Percentiles rank a stretch among this genome's conserved stretches.
These are phyloP conservation scores for Aegilops umbellulata DNA, from an alignment of 176 grass and related monocot genomes.

Conservation along the genomic window DNA sequence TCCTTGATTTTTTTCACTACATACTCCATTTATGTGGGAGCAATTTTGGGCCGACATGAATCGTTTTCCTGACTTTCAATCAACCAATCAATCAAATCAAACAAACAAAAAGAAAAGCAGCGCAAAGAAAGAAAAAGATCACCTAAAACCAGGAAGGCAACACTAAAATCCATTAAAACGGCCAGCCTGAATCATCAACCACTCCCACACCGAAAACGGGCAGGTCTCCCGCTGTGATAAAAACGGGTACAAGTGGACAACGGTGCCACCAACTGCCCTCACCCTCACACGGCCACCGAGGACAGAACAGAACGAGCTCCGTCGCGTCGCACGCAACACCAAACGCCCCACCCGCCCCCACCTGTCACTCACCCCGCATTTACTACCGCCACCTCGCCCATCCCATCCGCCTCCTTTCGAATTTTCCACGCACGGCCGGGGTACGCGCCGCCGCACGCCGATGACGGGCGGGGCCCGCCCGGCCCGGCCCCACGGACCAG, in stretches of 20 bases:
- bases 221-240: neutral
- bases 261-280: conserved; percentile 18
- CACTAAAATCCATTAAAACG: conserved; percentile 3
- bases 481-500: neutral
- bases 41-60: neutral
- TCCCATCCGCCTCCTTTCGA: neutral
- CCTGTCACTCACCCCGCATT: neutral
- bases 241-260: conserved; percentile 32
- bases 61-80: neutral
- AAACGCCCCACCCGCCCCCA: conserved; percentile 3
- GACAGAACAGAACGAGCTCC: neutral
- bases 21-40: neutral
- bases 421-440: conserved; percentile 13
- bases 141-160: conserved; percentile 1
- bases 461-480: neutral
- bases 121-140: neutral
- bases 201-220: neutral
- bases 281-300: conserved; percentile 20
- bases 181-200: neutral
- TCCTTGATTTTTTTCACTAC: no score
- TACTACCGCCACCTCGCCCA: neutral
- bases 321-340: neutral
- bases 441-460: neutral
- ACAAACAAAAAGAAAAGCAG: neutral
- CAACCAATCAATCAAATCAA: no score